phyloP scores from a whole-genome alignment of 805 yeast species.

The Metschnikowia matae region DNA sequence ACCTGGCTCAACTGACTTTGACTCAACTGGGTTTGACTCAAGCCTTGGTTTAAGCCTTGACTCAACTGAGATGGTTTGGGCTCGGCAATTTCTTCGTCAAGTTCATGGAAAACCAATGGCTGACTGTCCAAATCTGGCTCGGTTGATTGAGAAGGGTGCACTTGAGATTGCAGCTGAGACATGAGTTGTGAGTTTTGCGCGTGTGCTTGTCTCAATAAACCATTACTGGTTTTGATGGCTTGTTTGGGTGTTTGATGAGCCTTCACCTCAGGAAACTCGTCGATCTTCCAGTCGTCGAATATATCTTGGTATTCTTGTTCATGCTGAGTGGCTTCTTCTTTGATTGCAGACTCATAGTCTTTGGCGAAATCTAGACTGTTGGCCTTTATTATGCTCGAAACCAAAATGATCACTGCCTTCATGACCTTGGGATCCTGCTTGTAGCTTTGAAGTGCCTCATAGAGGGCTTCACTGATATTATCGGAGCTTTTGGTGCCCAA shows the following conservation, averaged over 20 bases:
- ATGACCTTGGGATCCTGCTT: neutral
- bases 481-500: neutral
- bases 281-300: conserved; percentile 7
- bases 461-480: neutral
- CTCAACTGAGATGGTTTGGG: neutral
- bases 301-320: conserved; percentile 1
- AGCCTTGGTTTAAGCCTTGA: neutral
- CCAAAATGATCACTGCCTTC: conserved; percentile 10
- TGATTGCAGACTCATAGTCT: conserved; percentile 4
- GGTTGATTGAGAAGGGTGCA: neutral
- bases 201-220: neutral
- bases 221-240: neutral
- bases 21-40: too few species aligned
- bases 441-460: conserved; percentile 1
- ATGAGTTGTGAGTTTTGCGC: neutral
- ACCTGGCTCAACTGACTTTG: too few species aligned
- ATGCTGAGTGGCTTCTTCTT: conserved; percentile 5
- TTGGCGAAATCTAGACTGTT: neutral
- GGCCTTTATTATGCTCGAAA: conserved; percentile 8
- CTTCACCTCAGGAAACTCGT: neutral
- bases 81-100: neutral
- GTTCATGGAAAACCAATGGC: neutral
- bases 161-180: neutral
- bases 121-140: neutral
- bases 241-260: neutral